Base-by-base conservation (phyloP, 2,329 filamentous ascomycete genomes). In the Diaporthe aspalathi region DNA sequence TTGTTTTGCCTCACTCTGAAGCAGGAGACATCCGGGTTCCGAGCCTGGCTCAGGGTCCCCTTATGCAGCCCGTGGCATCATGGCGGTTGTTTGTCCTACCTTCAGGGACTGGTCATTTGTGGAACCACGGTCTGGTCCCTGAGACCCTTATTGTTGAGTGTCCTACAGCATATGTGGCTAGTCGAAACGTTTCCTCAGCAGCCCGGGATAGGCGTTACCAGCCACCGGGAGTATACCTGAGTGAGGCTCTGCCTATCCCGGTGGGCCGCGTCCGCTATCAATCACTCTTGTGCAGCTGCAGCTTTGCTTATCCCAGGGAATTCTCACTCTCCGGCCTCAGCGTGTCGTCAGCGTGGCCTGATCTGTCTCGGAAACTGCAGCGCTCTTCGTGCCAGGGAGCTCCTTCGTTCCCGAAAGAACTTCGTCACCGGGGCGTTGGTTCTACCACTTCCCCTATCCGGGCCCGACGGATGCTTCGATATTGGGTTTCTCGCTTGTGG, bases 401-500 rank as follows among this genome's bases (percentile, higher is more conserved):
- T 45, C 40, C 20, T 50, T 70, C 50, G 32, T 54, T 54, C 49
- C 49, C 38, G 68, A 50, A 47, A n/a, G 43, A 50, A 35, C 32
- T 22, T 45, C 50, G 47, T 43, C 49, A 16, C 40, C 20, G 35
- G 14, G 6, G 47, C 50, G 20, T 27, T 27, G 5, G 9, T 53
- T 29, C 45, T 32, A 66, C 29, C 29, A 16, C 27, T 12, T 40
- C 20, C 20, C 32, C n/a, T 38, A 22, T 27, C 27, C 6, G 27
- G 54, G 35, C 54, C 54, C 50, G 17, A 35, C 16, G 29, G 43
- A 70, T 24, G 43, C 35, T 72, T n/a, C 35, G 60, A 56, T 50
- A 53, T 62, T 45, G 38, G 43, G 68, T 67, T 50, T 50, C 71
- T 70, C 62, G 70, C 66, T 66, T 72, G 32, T 53, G 56, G 49